Percentiles rank a stretch among this genome's conserved stretches.
These are phyloP conservation scores for Plasmopara viticola DNA, from an alignment of 352 stramenopile genomes.

Conservation along the genomic window DNA sequence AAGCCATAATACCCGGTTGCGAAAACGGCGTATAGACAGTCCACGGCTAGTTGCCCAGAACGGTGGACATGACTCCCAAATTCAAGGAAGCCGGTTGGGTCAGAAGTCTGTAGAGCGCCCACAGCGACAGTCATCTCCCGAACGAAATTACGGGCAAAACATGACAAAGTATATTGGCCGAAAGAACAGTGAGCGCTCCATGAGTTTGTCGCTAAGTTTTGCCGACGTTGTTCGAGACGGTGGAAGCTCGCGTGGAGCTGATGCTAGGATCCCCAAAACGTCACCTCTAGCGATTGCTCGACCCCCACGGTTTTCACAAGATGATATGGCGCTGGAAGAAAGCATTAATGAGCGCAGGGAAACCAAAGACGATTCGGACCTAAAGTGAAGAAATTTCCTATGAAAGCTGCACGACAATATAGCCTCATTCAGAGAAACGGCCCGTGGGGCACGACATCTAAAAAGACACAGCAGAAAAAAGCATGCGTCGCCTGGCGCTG, in stretches of 20 bases:
- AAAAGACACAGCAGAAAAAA: no score
- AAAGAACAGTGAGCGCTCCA: constrained; percentile 66
- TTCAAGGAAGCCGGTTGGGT: constrained; percentile 9
- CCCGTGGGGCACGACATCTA: no score
- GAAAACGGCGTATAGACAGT: constrained; percentile 32
- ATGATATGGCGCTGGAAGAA: constrained; percentile 54
- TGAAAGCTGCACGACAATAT: no score
- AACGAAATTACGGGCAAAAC: constrained; percentile 19
- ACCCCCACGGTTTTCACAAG: constrained; percentile 37
- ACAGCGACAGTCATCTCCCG: constrained; percentile 20
- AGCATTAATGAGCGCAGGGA: constrained; percentile 66
- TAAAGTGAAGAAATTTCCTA: constrained; percentile 32
- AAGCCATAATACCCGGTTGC: constrained; percentile 41
- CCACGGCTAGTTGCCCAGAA: constrained; percentile 33
- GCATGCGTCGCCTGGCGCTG: no score
- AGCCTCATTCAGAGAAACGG: no score
- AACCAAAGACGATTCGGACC: constrained; percentile 59
- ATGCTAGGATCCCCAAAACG: constrained; percentile 20
- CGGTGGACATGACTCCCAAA: constrained; percentile 11
- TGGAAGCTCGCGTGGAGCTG: constrained; percentile 11
- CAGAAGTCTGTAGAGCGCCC: constrained; percentile 14
- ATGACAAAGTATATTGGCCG: constrained; percentile 27
- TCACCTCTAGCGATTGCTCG: constrained; percentile 41
- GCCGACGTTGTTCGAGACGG: constrained; percentile 75
- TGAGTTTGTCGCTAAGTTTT: constrained; percentile 48